A percentile compares a stretch with the other conserved stretches of the same genome.
phyloP scores from a whole-genome alignment of 148 eudicot species.

The Euryodendron excelsum region DNA sequence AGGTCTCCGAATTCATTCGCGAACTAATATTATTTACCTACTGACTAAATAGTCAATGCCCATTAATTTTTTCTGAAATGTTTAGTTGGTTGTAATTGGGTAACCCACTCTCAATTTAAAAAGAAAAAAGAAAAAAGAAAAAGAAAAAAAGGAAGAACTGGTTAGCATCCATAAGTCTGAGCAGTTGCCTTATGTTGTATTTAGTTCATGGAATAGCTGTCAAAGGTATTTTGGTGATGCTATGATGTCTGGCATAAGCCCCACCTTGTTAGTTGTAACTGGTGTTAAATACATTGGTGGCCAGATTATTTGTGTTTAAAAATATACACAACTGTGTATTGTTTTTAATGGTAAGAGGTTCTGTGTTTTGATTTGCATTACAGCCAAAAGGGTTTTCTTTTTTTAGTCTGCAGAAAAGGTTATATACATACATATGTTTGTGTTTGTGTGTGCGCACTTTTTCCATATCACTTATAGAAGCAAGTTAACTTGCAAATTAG shows the following conservation, averaged over 20 bases:
- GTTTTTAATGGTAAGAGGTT: slow-evolving; percentile 8
- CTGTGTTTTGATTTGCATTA: not conserved
- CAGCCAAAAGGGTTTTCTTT: no score
- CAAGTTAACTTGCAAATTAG: not conserved
- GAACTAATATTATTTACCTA: not conserved
- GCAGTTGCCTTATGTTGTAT: slow-evolving; percentile 16
- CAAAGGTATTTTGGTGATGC: slow-evolving; percentile 13
- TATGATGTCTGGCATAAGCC: slow-evolving; percentile 12
- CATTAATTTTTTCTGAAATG: not conserved
- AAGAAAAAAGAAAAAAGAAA: no score
- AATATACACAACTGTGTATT: slow-evolving; percentile 11
- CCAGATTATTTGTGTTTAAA: not conserved
- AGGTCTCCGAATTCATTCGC: not conserved
- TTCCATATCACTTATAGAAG: not conserved
- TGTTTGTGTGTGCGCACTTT: no score
- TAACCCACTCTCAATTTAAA: not conserved
- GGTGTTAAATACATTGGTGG: not conserved
- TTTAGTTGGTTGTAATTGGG: not conserved
- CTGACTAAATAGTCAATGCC: not conserved
- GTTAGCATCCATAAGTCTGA: not conserved
- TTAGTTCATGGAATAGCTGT: slow-evolving; percentile 16
- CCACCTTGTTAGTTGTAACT: slow-evolving; percentile 21
- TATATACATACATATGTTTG: no score
- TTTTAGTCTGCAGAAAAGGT: no score
- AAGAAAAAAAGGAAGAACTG: not conserved